Evolutionary conservation across 148 eudicot genomes (phyloP).

Genomic region (Cornus suecica): DNA sequence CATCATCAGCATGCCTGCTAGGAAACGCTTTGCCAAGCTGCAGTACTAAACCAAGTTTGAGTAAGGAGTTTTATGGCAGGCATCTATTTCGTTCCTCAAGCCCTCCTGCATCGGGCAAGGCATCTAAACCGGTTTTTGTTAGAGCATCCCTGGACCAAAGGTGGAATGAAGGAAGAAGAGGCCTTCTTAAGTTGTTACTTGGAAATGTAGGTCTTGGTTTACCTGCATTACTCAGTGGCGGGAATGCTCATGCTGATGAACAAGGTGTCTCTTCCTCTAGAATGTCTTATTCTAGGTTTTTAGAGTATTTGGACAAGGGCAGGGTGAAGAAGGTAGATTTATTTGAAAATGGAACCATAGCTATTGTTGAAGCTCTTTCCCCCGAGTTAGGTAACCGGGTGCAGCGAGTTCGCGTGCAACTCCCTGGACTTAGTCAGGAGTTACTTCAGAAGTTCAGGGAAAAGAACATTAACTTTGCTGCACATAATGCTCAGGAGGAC

Average conservation of each 20-base stretch:
- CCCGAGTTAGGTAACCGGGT: conserved; percentile 94
- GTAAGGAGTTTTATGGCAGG: conserved; percentile 43
- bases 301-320: conserved; percentile 94
- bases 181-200: conserved; percentile 66
- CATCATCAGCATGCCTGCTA: conserved; percentile 53
- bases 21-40: conserved; percentile 44
- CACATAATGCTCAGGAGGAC: conserved; percentile 98
- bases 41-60: conserved; percentile 30
- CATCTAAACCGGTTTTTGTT: conserved; percentile 40
- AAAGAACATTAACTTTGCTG: conserved; percentile 93
- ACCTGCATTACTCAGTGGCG: conserved; percentile 46
- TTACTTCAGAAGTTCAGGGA: conserved; percentile 95
- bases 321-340: conserved; percentile 87
- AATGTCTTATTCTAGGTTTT: conserved; percentile 95
- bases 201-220: conserved; percentile 68
- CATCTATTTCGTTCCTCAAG: conserved; percentile 34
- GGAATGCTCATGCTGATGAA: conserved; percentile 87
- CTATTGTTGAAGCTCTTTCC: conserved; percentile 94
- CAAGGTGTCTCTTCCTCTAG: conserved; percentile 96
- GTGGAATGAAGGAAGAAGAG: conserved; percentile 67
- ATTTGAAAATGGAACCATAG: conserved; percentile 96
- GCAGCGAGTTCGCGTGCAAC: conserved; percentile 96
- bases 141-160: conserved; percentile 56
- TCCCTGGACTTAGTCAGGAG: conserved; percentile 98
- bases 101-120: conserved; percentile 30